phyloP scores from a whole-genome alignment of 148 eudicot species.

The Salicornia ramosissima region DNA sequence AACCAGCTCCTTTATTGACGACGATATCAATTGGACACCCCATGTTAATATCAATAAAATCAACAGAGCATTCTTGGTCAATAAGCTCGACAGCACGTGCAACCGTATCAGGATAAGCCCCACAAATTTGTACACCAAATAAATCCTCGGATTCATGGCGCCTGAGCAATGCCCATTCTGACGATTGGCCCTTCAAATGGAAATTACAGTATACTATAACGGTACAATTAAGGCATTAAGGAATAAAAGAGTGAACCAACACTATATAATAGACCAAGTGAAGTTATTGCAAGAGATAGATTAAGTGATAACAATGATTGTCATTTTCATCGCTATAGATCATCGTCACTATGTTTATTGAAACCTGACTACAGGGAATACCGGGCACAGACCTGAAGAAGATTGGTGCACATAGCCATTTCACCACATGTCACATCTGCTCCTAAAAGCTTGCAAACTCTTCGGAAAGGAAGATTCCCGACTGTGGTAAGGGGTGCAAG shows the following conservation, averaged over 20 bases:
- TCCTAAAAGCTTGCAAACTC: slow-evolving; percentile 89
- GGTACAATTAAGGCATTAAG: not conserved
- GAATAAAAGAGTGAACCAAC: not conserved
- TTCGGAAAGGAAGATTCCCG: slow-evolving; percentile 92
- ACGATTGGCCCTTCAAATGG: slow-evolving; percentile 77
- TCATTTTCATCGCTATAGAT: not conserved
- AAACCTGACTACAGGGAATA: not conserved
- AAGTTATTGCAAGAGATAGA: not conserved
- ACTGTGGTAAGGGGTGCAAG: slow-evolving; percentile 98
- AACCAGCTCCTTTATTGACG: slow-evolving; percentile 94
- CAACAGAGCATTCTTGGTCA: slow-evolving; percentile 80
- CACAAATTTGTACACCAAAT: slow-evolving; percentile 98
- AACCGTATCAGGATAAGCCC: slow-evolving; percentile 96
- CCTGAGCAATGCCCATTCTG: slow-evolving; percentile 98
- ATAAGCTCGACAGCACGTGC: slow-evolving; percentile 91
- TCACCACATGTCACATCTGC: slow-evolving; percentile 99
- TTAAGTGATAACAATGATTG: not conserved
- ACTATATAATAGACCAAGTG: not conserved
- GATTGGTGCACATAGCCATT: slow-evolving; percentile 99
- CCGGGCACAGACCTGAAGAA: slow-evolving; percentile 67
- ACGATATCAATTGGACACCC: slow-evolving; percentile 98
- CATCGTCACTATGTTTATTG: not conserved
- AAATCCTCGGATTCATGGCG: slow-evolving; percentile 90
- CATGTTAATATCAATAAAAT: slow-evolving; percentile 96
- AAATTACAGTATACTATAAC: no score